Conservation (phyloP, 2,329 filamentous ascomycete species). For the Ascosphaera pollenicola region DNA sequence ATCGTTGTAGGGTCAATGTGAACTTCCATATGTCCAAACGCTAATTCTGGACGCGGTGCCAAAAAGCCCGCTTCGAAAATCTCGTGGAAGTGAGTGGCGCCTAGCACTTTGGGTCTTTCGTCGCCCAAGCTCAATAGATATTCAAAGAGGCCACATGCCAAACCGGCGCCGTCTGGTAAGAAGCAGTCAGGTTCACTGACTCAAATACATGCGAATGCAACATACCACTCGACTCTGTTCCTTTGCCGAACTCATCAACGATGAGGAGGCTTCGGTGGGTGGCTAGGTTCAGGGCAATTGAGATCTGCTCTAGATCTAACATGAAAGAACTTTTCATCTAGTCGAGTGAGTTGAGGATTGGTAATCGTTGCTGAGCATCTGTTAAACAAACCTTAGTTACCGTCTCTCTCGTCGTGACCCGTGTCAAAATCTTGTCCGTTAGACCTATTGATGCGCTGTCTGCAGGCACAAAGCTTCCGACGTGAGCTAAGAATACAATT, state of each 20-base stretch:
- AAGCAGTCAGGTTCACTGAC: background rate
- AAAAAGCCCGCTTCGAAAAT: conserved; percentile 32
- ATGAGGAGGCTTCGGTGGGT: conserved; percentile 60
- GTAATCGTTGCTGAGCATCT: background rate
- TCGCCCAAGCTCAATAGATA: conserved; percentile 28
- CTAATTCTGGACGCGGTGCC: conserved; percentile 20
- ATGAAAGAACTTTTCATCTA: conserved; percentile 43
- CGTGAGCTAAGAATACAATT: conserved; percentile 78
- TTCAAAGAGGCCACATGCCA: conserved; percentile 39
- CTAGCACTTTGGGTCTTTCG: conserved; percentile 35
- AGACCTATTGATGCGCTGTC: conserved; percentile 54
- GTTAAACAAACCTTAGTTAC: conserved; percentile 28
- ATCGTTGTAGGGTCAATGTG: conserved; percentile 20
- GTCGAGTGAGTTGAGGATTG: background rate
- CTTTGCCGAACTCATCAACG: conserved; percentile 80
- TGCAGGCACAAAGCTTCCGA: conserved; percentile 72
- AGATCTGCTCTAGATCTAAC: conserved; percentile 75
- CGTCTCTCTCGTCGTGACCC: conserved; percentile 53
- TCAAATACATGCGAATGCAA: background rate
- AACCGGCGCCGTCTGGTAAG: conserved; percentile 35
- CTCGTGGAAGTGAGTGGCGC: conserved; percentile 41
- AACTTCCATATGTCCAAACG: conserved; percentile 38
- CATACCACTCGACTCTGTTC: conserved; percentile 34
- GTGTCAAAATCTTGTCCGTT: conserved; percentile 80
- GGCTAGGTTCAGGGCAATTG: conserved; percentile 50